Evolutionary conservation across 2,329 filamentous ascomycete species (phyloP).

Genomic region (Fusarium papillatum): DNA sequence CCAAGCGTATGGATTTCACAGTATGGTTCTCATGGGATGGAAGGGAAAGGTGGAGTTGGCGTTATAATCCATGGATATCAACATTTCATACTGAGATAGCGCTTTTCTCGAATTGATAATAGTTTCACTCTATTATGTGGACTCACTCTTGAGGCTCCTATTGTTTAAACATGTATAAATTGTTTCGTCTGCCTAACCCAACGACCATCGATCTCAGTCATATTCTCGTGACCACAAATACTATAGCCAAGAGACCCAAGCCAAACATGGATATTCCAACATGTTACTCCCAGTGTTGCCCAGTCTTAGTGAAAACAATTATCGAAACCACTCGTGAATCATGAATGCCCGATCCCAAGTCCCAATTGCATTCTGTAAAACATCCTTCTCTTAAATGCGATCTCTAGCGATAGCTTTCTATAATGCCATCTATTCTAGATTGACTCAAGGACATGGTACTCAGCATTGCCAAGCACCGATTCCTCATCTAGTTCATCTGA

Average conservation of each 20-base stretch:
- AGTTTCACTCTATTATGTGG: background rate
- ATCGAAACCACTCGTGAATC: background rate
- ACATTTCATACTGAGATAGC: background rate
- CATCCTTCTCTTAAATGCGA: conserved; percentile 11
- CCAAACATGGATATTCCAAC: background rate
- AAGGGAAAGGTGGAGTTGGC: conserved; percentile 14
- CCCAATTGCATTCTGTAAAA: background rate
- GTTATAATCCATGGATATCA: conserved; percentile 9
- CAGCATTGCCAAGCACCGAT: conserved; percentile 19
- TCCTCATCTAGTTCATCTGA: conserved; percentile 34
- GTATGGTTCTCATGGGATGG: conserved; percentile 5
- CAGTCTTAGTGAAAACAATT: background rate
- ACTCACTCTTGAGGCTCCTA: background rate
- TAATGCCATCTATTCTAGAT: background rate
- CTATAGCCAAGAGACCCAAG: background rate
- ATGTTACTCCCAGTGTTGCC: background rate
- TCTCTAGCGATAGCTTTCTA: background rate
- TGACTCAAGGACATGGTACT: conserved; percentile 27
- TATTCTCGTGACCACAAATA: background rate
- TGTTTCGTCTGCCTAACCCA: background rate
- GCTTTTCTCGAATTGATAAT: background rate
- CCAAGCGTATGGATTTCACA: conserved; percentile 2
- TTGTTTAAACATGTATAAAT: background rate
- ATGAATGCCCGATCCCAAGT: background rate
- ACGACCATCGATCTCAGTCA: background rate